Base-by-base conservation (phyloP, 768 basidiomycete genomes). In the Tricholoma sp. region DNA sequence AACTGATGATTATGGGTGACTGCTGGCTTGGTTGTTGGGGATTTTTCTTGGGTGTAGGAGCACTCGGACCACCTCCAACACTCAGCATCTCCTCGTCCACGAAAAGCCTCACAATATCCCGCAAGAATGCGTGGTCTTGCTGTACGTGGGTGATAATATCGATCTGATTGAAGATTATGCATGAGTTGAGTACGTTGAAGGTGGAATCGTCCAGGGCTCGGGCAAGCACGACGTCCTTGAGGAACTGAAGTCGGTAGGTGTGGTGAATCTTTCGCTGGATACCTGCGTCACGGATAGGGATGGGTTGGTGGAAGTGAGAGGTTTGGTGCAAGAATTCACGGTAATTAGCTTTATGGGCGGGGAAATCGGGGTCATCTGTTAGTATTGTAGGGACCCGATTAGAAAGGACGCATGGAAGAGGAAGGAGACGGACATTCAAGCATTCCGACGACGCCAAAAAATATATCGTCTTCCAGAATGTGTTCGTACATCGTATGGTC, bases 111-210 rank as follows among this genome's bases (percentile, higher is more conserved):
- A 96, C 89, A 12, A 98, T 80, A 49, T 94, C 88, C 33, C 79
- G 77, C 34, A 98, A 75, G 68, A 98, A 90, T 10, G 72, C 67
- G 1, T 80, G 80, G 63, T 97, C 91, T 56, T 79, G 81, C 67
- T 94, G 90, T 33, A 98, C 82, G 66, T 96, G 86, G 50, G 80
- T 84, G 65, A 99, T 94, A 66, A 99, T 98, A 72, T 99, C 97
- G 64, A 96, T 94, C 70, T 99, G 96, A 74, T 98, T 97, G 81
- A 95, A 98, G 67, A 98, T 93, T 70, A 99, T 94, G 72, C 91
- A 91, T 1, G 93, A 94, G 72, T 94, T 98, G 66, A 98, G 83
- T 64, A 97, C 92, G 66, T 93, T 94, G 80, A 98, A 96, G 0
- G 95, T 98, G 2, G 91, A 89, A 70, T 99, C 97, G 65, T 99